Evolutionary conservation across 192 early-diverging fungal species (phyloP), one percentile per base, ranked within the genome.

Genomic region (Rhizophagus prolifer): DNA sequence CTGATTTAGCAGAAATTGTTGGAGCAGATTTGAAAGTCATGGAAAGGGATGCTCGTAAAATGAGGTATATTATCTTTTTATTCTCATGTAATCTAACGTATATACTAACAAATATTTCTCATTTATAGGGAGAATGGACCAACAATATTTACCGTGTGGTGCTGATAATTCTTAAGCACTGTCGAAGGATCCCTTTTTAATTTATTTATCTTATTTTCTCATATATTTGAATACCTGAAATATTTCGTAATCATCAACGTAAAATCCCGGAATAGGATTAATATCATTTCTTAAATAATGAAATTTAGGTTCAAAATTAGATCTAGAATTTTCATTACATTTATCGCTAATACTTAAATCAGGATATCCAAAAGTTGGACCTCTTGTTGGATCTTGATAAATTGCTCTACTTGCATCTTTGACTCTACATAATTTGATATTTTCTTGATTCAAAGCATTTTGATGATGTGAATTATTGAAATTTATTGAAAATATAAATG

Each of bases 11-110:
- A 28, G 82, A 85, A 47, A 90, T 91, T 47, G 92, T 98, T 12
- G 97, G 97, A 13, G 95, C 97, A 12, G 95, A 98, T 75, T 86
- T 98, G 72, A 83, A 79, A 38, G 95, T 98, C 14, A 98, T 98
- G 97, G 90, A 88, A 26, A 85, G 94, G 61, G 97, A 98, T 82
- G 91, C 95, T 16, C 86, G 86, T 73, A 88, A 92, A 72, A 98
- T 98, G 93, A 87, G 88, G 79, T 88, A 54, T 21, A 54, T 21
- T 54, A 21, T 7, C 16, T 54, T 21, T 21, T 21, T 54, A 16
- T 19, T 21, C 50, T 21, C 19, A 54, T 54, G 3, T 19, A 16
- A 16, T 54, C 16, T 0, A 54, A n/a, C 46, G 5, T 36, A 44
- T 23, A 21, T n/a, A 0, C 4, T n/a, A 72, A 10, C 13, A 21